Base-by-base conservation (phyloP, 129 eudicot genomes). In the Flaveria ramosissima region DNA sequence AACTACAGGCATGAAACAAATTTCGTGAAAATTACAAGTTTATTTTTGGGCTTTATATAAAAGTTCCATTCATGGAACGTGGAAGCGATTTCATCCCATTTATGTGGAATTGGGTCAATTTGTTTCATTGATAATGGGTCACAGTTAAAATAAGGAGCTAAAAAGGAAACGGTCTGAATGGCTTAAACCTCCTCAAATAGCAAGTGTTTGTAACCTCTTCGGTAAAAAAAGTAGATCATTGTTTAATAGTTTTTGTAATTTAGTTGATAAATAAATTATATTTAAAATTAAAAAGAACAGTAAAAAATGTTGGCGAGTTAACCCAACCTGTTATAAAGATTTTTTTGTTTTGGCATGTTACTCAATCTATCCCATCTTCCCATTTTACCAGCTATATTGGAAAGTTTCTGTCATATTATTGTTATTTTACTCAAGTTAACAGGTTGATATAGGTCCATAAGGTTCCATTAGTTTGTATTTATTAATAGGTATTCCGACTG, bases 1-100 rank as follows among this genome's bases (percentile, higher is more conserved):
- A 94, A 84, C 63, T 94, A 78, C 97, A 91, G 93, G 99, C 80
- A 55, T 77, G 82, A 26, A 80, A 64, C 52, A 15, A 60, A 46
- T 42, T 75, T 16, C 14, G 2, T 77, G 64, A 55, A 77, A 17
- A 30, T 67, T 68, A 50, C 47, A 23, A 10, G 62, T 71, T 73
- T 21, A 9, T 56, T 16, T 64, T 64, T 15, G 23, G 24, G 70
- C 46, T 36, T 64, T 64, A 3, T n/a, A 16, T 64, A 47, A 71
- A 27, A 9, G 45, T 21, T 60, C n/a, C 26, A 3, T 41, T 68
- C 72, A 26, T 71, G 70, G 47, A 64, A 64, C 2, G 59, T 50
- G 55, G 5, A 32, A 32, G 47, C 42, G 46, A 4, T 20, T 17
- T 68, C 55, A 23, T 41, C 19, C 72, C 51, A 42, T 14, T 68